Base-by-base conservation (phyloP, 768 basidiomycete genomes). In the Macrolepiota dolichaula region DNA sequence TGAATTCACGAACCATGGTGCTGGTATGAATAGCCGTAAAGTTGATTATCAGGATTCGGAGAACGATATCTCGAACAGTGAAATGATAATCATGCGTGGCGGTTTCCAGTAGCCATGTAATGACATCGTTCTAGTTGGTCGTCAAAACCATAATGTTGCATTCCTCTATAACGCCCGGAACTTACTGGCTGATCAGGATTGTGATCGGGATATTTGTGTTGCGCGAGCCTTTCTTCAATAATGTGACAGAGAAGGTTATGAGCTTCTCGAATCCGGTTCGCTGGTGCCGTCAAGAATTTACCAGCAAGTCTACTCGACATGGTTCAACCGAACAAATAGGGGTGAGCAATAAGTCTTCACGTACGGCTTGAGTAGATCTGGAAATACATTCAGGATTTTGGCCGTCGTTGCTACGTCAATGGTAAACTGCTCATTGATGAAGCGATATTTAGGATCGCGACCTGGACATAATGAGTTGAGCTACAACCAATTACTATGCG, bases 31-130 rank as follows among this genome's bases (percentile, higher is more conserved):
- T 76, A 4, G 78, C 72, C 0, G 73, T 77, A 55, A 81, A 79
- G 65, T 80, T 79, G 36, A 78, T 63, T 7, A 71, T 58, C 10
- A 83, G 65, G 6, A 82, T 61, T n/a, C 75, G 69, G 0, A 65
- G 63, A 0, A 73, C 71, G 7, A 81, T 64, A 35, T 74, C 70
- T n/a, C 65, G 58, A 0, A 71, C 56, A 5, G 62, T 70, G n/a
- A 38, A 24, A 25, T 67, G 64, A 35, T 72, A 70, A 17, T 72
- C 61, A 4, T 70, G 71, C 9, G 69, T 64, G 0, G 79, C 77
- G 7, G 67, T 70, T 46, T 79, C 79, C 38, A 83, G 71, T 11
- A 82, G 68, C 80, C 81, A 85, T 17, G 75, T 71, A 0, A 83
- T 70, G n/a, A 83, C 62, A 57, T 83, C 81, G 55, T 77, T 75